A percentile compares a stretch with the other conserved stretches of the same genome.
Evolutionary conservation across 2,329 filamentous ascomycete genomes (phyloP).

Genomic region (Xylariaceae sp.): DNA sequence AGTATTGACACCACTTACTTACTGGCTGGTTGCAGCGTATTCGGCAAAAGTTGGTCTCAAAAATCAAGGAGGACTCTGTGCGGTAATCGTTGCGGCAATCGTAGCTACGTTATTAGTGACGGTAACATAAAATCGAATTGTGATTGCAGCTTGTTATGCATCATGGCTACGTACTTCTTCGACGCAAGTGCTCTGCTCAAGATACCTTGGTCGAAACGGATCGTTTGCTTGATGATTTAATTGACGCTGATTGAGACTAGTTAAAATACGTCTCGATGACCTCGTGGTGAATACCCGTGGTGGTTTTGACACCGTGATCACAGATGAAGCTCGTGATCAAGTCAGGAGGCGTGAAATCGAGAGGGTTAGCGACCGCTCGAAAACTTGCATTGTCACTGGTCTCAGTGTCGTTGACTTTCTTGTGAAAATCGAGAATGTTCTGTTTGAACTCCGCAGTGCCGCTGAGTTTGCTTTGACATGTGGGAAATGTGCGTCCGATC

Average conservation of each 20-base stretch:
- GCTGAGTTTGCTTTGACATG: constrained; percentile 60
- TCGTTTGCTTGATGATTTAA: neutral
- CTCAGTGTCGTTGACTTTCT: constrained; percentile 7
- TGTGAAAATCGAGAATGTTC: constrained; percentile 32
- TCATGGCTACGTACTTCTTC: no score
- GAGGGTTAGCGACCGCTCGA: constrained; percentile 11
- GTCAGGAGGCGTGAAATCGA: constrained; percentile 23
- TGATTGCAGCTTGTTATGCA: no score
- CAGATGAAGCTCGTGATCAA: constrained; percentile 29
- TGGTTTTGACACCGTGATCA: constrained; percentile 29
- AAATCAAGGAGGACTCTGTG: no score
- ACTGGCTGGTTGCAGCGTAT: no score
- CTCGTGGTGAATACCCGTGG: constrained; percentile 28
- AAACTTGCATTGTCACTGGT: constrained; percentile 13
- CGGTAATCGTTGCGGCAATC: no score
- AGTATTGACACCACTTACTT: no score
- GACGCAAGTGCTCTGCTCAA: no score
- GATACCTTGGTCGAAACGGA: neutral
- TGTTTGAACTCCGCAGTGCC: constrained; percentile 28
- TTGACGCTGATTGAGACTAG: constrained; percentile 1
- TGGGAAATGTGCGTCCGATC: constrained; percentile 82
- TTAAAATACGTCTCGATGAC: constrained; percentile 31
- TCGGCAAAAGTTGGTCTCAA: no score
- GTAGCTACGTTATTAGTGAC: no score
- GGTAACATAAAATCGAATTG: no score